phyloP scores from a whole-genome alignment of 305 asterid species.

The Fraxinus xanthoxyloides region DNA sequence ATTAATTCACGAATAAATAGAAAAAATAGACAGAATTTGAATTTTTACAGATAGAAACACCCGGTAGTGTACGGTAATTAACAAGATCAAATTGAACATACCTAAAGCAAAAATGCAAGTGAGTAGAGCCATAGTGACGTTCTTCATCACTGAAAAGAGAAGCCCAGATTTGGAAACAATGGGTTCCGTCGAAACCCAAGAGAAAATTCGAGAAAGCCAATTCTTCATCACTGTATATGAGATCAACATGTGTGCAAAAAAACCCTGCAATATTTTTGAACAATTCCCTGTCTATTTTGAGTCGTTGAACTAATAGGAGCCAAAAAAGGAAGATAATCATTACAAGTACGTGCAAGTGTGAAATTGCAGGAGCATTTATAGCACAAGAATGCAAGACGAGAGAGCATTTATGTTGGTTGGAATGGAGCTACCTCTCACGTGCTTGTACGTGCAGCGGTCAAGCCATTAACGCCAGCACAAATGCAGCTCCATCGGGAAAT shows the following conservation, averaged over 20 bases:
- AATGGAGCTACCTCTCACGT: constrained; percentile 28
- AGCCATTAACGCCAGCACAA: not conserved
- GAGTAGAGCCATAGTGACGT: constrained; percentile 42
- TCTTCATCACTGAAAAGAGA: constrained; percentile 35
- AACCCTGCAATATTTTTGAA: no score
- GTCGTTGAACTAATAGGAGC: not conserved
- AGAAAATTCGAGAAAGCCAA: constrained; percentile 30
- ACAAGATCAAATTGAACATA: constrained; percentile 18
- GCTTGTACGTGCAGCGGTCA: constrained; percentile 5
- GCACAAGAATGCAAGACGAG: not conserved
- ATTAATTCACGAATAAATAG: not conserved
- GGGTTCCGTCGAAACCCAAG: constrained; percentile 26
- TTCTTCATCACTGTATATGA: constrained; percentile 11
- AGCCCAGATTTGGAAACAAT: constrained; percentile 18
- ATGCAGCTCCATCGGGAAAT: no score
- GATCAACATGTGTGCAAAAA: constrained; percentile 23
- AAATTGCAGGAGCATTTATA: constrained; percentile 25
- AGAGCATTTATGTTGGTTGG: constrained; percentile 32
- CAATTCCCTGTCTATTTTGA: not conserved
- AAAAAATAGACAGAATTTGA: not conserved
- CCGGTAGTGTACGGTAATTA: not conserved
- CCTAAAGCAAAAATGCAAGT: constrained; percentile 65
- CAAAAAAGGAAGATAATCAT: not conserved
- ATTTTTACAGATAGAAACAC: not conserved
- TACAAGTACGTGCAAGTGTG: not conserved